Conservation (phyloP, 1,284 basidiomycete genomes). For the Pyrrhoderma lamaoense region DNA sequence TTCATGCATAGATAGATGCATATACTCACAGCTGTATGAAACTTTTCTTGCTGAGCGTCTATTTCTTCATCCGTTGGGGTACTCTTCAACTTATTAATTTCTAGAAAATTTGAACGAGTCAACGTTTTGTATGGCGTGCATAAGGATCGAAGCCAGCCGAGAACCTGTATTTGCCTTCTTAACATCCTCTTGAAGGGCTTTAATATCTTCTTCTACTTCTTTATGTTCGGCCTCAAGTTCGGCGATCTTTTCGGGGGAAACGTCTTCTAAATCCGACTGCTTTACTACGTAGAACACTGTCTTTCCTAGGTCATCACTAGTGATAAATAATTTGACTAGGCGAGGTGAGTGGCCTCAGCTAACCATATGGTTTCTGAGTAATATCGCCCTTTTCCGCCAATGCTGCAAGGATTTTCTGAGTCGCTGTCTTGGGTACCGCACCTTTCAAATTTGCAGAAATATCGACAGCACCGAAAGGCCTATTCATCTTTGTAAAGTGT, state of each 20-base stretch:
- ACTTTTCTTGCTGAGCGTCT: conserved; percentile 37
- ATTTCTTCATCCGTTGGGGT: conserved; percentile 67
- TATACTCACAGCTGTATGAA: conserved; percentile 35
- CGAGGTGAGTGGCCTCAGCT: conserved; percentile 38
- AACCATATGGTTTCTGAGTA: conserved; percentile 74
- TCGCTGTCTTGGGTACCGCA: conserved; percentile 70
- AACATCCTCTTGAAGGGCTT: conserved; percentile 40
- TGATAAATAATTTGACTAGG: conserved; percentile 66
- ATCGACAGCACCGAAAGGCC: conserved; percentile 48
- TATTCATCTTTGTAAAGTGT: conserved; percentile 19
- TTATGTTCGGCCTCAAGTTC: conserved; percentile 49
- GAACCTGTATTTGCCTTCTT: conserved; percentile 47
- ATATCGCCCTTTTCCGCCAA: conserved; percentile 74
- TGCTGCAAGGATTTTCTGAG: conserved; percentile 72
- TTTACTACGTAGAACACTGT: conserved; percentile 78
- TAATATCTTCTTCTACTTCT: conserved; percentile 53
- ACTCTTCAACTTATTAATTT: conserved; percentile 52
- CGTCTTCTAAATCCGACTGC: conserved; percentile 54
- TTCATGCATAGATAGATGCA: not conserved
- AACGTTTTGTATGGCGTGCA: not conserved
- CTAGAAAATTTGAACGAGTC: conserved; percentile 31
- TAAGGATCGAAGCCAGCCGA: not conserved
- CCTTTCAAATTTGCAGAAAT: conserved; percentile 84
- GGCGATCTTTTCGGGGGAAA: conserved; percentile 52
- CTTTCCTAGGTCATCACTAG: conserved; percentile 91